Evolutionary conservation across 164 flowering plant genomes (phyloP), one percentile per base, ranked within the genome.

Genomic region (Magnolia changhungtana): DNA sequence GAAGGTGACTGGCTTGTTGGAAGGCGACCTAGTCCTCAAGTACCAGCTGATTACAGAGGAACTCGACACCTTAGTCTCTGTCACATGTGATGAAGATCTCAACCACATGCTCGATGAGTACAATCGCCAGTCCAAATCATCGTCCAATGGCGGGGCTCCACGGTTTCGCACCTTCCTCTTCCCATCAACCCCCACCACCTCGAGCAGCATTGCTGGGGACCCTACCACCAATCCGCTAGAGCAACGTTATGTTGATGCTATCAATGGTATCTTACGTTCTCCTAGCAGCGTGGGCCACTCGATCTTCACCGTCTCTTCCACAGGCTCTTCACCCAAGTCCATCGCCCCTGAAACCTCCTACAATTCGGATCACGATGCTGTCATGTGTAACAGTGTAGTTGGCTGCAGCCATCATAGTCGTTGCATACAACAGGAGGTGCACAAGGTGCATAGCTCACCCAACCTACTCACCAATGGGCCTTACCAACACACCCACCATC

Each of bases 241-340:
- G 64, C 98, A 95, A n/a, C 91, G 92, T 7, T 95, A 90, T 78
- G 82, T 93, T 8, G 95, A 91, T 37, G 94, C 98, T 24, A 81
- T 95, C 78, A 95, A 93, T 64, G 97, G 98, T 69, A 71, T 89
- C 2, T 58, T 84, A 19, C 87, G 86, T 37, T 83, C 76, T 0
- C 11, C 23, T 23, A 66, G 29, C 69, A 21, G 69, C 16, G 24
- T 14, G 69, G 27, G 27, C 11, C 31, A 9, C 69, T 13, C 29
- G 5, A 72, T 83, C 5, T 83, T 85, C 71, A 83, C 80, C 72
- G 21, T 80, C n/a, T 82, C 91, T 52, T 90, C 96, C 0, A 77
- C 89, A 19, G 74, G 88, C 50, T 85, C 94, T 0, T 88, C 95
- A 20, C 98, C 98, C 0, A 89, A 80, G 72, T 87, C 89, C 2